Percentiles rank a stretch among this genome's conserved stretches.
phyloP scores from a whole-genome alignment of 345 rosid species.

The Viola odorata region DNA sequence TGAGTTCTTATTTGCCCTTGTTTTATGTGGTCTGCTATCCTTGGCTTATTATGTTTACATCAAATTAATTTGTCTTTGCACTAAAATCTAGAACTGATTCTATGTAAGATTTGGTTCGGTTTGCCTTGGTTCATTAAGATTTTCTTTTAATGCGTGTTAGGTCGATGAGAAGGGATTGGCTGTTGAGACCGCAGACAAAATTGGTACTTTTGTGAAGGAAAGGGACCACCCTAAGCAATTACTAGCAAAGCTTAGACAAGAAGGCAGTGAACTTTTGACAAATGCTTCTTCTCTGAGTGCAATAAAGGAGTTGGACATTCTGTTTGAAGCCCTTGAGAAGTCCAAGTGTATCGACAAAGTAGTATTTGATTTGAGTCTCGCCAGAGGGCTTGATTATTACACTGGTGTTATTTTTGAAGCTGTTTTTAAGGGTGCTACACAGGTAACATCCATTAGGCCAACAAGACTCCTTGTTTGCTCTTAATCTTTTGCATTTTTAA shows the following conservation, averaged over 20 bases:
- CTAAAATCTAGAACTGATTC: no score
- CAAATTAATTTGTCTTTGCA: no score
- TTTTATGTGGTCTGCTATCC: no score
- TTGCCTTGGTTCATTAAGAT: background rate
- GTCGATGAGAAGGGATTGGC: constrained; percentile 85
- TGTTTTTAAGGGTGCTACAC: constrained; percentile 68
- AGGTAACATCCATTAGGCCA: constrained; percentile 39
- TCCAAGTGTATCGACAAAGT: constrained; percentile 69
- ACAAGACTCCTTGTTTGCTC: background rate
- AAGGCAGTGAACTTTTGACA: constrained; percentile 50
- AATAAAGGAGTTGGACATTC: constrained; percentile 60
- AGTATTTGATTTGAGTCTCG: constrained; percentile 93
- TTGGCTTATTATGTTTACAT: no score
- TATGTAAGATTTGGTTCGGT: background rate
- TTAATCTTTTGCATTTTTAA: background rate
- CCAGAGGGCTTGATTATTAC: constrained; percentile 98
- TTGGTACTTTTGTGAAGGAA: constrained; percentile 71
- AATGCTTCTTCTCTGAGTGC: constrained; percentile 61
- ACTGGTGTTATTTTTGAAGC: constrained; percentile 95
- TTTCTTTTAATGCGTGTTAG: constrained; percentile 20
- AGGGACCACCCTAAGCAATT: constrained; percentile 68
- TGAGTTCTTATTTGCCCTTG: no score
- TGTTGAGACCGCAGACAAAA: constrained; percentile 63
- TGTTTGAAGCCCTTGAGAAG: constrained; percentile 79
- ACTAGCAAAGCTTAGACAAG: constrained; percentile 49